phyloP scores from a whole-genome alignment of 225 moss, liverwort and hornwort species.

The Pseudoscleropodium purum region DNA sequence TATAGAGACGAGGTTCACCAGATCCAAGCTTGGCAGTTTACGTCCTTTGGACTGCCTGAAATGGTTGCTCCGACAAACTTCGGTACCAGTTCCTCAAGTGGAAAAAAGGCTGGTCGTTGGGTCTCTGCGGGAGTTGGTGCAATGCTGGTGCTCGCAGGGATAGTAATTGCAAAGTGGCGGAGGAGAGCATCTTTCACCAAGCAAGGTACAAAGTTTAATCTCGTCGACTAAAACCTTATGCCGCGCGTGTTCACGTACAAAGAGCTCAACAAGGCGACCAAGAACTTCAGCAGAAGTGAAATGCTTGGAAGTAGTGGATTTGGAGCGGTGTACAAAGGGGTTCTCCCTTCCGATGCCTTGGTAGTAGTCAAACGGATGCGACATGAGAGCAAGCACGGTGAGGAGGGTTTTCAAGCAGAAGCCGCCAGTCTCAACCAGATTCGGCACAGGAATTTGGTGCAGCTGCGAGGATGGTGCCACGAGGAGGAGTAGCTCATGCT shows the following conservation, averaged over 20 bases:
- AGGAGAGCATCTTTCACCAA: not conserved
- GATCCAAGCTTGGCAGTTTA: not conserved
- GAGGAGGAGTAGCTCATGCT: slow-evolving; percentile 47
- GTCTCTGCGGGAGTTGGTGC: not conserved
- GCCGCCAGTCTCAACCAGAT: slow-evolving; percentile 16
- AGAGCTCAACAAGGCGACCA: slow-evolving; percentile 19
- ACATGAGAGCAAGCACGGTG: not conserved
- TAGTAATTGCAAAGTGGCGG: not conserved
- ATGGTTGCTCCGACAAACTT: not conserved
- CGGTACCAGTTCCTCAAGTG: not conserved
- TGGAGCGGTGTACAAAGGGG: not conserved
- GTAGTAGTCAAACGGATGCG: slow-evolving; percentile 1
- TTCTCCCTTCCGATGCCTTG: not conserved
- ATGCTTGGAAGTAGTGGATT: slow-evolving; percentile 22
- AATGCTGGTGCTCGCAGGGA: not conserved
- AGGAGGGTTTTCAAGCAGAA: slow-evolving; percentile 31
- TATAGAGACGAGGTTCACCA: not conserved
- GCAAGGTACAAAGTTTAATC: not conserved
- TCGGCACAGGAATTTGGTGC: slow-evolving; percentile 28
- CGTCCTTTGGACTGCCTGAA: not conserved
- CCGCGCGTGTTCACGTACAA: not conserved
- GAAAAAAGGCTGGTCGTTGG: not conserved
- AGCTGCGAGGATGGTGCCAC: slow-evolving; percentile 50
- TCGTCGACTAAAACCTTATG: not conserved
- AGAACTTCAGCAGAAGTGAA: slow-evolving; percentile 5